These are phyloP conservation scores for Puccinellia tenuiflora DNA, from an alignment of 176 grass and related monocot species.

Conservation along the genomic window DNA sequence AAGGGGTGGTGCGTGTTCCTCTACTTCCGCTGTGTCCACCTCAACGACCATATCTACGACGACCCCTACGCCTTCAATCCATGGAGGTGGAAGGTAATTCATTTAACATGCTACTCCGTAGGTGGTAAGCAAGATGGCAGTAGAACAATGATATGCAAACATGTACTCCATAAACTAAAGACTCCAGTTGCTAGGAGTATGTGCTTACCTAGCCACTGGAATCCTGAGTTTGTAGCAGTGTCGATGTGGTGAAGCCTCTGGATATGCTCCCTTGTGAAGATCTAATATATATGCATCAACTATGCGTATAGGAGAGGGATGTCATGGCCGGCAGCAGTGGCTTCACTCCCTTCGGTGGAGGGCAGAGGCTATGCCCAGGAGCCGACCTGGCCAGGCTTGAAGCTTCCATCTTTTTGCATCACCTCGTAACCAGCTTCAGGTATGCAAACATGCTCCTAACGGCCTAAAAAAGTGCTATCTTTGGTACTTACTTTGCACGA, in stretches of 20 bases:
- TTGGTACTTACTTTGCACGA: neutral
- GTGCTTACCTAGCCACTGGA: neutral
- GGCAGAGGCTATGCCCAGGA: conserved; percentile 93
- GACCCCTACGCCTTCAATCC: conserved; percentile 86
- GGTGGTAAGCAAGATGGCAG: neutral
- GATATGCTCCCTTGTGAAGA: neutral
- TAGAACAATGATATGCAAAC: no score
- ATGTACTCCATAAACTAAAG: no score
- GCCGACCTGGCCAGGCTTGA: conserved; percentile 96
- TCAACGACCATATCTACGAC: conserved; percentile 49
- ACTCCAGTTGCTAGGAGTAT: no score
- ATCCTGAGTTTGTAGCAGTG: neutral
- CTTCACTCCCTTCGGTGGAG: conserved; percentile 95
- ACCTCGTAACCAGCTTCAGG: conserved; percentile 96
- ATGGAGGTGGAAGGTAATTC: conserved; percentile 99
- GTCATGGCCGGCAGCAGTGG: conserved; percentile 40
- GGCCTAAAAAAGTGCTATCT: neutral
- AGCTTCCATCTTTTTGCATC: conserved; percentile 97
- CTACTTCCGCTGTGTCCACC: conserved; percentile 93
- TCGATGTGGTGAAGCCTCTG: neutral
- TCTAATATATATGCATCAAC: conserved; percentile 20
- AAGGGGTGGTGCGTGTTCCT: conserved; percentile 90
- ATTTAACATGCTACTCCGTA: neutral
- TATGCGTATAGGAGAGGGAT: conserved; percentile 51
- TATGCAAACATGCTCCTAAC: conserved; percentile 23